phyloP scores from a whole-genome alignment of 805 yeast species.

The Candida sakaeoensis region DNA sequence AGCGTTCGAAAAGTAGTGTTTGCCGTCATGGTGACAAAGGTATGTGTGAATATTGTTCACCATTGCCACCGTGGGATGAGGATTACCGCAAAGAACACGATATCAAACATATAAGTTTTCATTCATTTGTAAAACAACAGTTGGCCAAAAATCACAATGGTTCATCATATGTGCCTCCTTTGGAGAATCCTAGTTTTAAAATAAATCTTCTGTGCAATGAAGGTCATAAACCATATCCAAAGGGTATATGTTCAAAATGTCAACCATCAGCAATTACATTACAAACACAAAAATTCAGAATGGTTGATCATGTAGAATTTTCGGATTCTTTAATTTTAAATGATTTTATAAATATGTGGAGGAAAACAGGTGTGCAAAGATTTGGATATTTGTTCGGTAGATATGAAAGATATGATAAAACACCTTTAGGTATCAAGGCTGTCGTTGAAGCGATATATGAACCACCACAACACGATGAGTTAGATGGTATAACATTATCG shows the following conservation, averaged over 20 bases:
- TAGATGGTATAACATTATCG: slow-evolving; percentile 72
- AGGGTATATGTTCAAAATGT: slow-evolving; percentile 91
- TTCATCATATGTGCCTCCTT: slow-evolving; percentile 66
- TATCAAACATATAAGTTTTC: slow-evolving; percentile 86
- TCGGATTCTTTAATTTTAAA: slow-evolving; percentile 70
- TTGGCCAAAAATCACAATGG: slow-evolving; percentile 69
- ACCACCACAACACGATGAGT: slow-evolving; percentile 82
- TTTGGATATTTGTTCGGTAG: slow-evolving; percentile 81
- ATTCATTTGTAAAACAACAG: slow-evolving; percentile 72
- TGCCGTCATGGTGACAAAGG: slow-evolving; percentile 92
- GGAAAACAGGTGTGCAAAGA: slow-evolving; percentile 82
- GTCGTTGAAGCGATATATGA: slow-evolving; percentile 92
- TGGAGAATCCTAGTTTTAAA: slow-evolving; percentile 64
- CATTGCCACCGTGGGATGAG: slow-evolving; percentile 92
- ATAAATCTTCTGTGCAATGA: slow-evolving; percentile 63
- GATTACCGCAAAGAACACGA: slow-evolving; percentile 68
- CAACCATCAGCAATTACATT: slow-evolving; percentile 94
- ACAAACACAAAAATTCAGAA: slow-evolving; percentile 83
- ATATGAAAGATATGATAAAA: slow-evolving; percentile 72
- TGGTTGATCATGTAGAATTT: slow-evolving; percentile 97
- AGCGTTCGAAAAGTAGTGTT: slow-evolving; percentile 54
- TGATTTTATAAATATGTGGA: slow-evolving; percentile 87
- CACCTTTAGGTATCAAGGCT: slow-evolving; percentile 91
- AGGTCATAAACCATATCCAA: slow-evolving; percentile 94
- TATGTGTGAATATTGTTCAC: slow-evolving; percentile 97